These are phyloP conservation scores for Penicillium pancosmium DNA, from an alignment of 495 filamentous ascomycete species.

Conservation along the genomic window DNA sequence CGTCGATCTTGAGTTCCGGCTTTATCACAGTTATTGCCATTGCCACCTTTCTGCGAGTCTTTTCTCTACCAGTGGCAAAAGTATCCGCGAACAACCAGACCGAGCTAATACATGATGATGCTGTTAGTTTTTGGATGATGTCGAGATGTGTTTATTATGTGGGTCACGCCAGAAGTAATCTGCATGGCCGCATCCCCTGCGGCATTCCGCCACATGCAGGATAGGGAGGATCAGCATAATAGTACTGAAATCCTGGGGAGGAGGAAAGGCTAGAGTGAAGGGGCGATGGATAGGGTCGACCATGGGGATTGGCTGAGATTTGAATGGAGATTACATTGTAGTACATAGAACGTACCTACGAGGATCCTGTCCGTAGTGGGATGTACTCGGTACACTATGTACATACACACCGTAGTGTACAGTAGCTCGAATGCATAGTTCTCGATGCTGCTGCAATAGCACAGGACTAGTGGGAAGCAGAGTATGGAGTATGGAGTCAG, in stretches of 20 bases:
- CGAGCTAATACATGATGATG: slow-evolving; percentile 11
- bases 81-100: slow-evolving; percentile 7
- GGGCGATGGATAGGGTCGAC: too few species aligned
- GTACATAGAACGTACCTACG: neutral
- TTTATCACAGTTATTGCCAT: neutral
- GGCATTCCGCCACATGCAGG: slow-evolving; percentile 19
- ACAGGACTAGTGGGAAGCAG: neutral
- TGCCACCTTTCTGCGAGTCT: slow-evolving; percentile 1
- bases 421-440: neutral
- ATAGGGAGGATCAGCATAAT: neutral
- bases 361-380: too few species aligned
- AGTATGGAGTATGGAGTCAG: neutral
- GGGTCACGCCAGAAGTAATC: slow-evolving; percentile 7
- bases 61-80: slow-evolving; percentile 17
- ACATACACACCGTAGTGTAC: too few species aligned
- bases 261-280: neutral
- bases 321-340: neutral
- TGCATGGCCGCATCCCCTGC: slow-evolving; percentile 1
- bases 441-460: neutral
- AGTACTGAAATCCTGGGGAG: neutral
- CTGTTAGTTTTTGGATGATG: slow-evolving; percentile 14
- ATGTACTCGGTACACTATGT: too few species aligned
- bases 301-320: neutral
- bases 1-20: neutral
- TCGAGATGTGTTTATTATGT: slow-evolving; percentile 23